Evolutionary conservation across 1,139 yeast species (phyloP).

Genomic region (Kodamaea anthophila): DNA sequence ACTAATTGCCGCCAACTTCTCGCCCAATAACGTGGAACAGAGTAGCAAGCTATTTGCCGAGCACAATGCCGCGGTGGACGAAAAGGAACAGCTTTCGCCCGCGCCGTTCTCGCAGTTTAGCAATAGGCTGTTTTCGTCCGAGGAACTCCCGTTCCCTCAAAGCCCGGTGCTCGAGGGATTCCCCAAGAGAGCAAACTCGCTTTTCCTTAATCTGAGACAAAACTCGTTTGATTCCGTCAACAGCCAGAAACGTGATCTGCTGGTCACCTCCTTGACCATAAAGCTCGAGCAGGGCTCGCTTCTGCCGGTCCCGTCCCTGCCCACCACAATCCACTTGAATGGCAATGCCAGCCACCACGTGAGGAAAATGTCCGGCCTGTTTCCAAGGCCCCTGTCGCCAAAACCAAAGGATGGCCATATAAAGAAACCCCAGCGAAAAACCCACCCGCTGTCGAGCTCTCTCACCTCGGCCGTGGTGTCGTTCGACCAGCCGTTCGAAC

Average conservation of each 20-base stretch:
- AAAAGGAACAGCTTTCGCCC: slow-evolving; percentile 6
- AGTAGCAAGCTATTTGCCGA: slow-evolving; percentile 30
- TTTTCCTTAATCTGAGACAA: slow-evolving; percentile 10
- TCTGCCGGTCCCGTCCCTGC: slow-evolving; percentile 3
- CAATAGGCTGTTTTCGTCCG: slow-evolving; percentile 4
- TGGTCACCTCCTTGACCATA: slow-evolving; percentile 3
- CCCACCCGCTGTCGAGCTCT: slow-evolving; percentile 1
- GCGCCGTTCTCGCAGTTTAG: slow-evolving; percentile 1
- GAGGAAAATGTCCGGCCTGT: slow-evolving; percentile 3
- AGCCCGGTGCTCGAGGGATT: slow-evolving; percentile 10
- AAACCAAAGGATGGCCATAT: slow-evolving; percentile 7
- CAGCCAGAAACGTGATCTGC: slow-evolving; percentile 4
- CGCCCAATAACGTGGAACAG: slow-evolving; percentile 16
- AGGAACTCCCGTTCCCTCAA: slow-evolving; percentile 5
- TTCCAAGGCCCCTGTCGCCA: slow-evolving; percentile 4
- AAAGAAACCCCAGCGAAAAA: no score
- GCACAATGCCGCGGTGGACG: slow-evolving; percentile 15
- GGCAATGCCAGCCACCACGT: slow-evolving; percentile 5
- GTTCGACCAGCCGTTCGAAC: no score
- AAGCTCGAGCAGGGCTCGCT: slow-evolving; percentile 4
- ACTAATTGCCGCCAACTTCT: slow-evolving; percentile 31
- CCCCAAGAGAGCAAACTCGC: slow-evolving; percentile 12
- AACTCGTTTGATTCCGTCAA: slow-evolving; percentile 6
- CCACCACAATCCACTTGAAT: slow-evolving; percentile 2
- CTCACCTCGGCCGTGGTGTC: no score